Conservation (phyloP, 2,329 filamentous ascomycete species). For the Metarhizium humberi region DNA sequence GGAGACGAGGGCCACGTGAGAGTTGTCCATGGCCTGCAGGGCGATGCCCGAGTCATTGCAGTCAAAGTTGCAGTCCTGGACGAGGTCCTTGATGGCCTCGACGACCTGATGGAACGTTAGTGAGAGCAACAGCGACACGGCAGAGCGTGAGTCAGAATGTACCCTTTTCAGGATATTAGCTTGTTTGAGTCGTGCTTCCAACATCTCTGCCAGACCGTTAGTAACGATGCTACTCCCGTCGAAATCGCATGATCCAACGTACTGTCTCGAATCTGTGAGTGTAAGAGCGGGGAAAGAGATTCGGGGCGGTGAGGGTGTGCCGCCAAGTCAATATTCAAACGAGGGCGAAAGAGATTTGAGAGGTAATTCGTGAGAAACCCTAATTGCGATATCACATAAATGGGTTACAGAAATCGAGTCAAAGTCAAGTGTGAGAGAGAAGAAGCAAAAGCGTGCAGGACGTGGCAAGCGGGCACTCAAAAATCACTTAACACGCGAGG, state of each 20-base stretch:
- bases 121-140: not conserved
- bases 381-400: no score
- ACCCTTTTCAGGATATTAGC: slow-evolving; percentile 93
- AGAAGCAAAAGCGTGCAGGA: not conserved
- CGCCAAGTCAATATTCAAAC: not conserved
- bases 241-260: not conserved
- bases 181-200: slow-evolving; percentile 96
- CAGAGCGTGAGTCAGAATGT: slow-evolving; percentile 13
- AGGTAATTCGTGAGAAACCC: not conserved
- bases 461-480: not conserved
- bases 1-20: slow-evolving; percentile 94
- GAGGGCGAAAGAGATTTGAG: not conserved
- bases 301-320: not conserved
- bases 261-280: not conserved
- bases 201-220: slow-evolving; percentile 45
- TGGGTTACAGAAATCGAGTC: no score
- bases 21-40: slow-evolving; percentile 99
- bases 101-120: slow-evolving; percentile 56
- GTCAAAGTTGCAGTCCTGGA: slow-evolving; percentile 99
- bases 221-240: not conserved
- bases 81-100: slow-evolving; percentile 97
- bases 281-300: no score
- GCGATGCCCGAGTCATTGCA: slow-evolving; percentile 99
- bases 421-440: not conserved
- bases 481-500: slow-evolving; percentile 25